Evolutionary conservation across 768 basidiomycete species (phyloP).

Genomic region (Amylocystis lapponica): DNA sequence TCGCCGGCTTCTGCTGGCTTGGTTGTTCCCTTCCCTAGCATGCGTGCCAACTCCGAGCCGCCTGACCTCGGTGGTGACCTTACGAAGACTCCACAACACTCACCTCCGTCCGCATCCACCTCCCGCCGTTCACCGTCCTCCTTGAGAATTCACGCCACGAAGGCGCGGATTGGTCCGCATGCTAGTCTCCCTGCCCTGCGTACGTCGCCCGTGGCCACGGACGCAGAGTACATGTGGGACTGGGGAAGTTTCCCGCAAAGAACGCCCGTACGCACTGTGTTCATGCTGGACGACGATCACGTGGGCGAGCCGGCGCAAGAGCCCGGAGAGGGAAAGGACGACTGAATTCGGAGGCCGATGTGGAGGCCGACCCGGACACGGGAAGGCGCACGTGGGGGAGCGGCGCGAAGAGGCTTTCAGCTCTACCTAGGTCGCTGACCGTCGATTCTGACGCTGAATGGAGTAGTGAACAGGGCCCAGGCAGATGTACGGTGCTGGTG

Average conservation of each 20-base stretch:
- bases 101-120: slow-evolving; percentile 2
- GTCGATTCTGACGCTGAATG: background rate
- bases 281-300: slow-evolving; percentile 29
- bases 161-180: slow-evolving; percentile 5
- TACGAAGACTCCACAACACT: slow-evolving; percentile 1
- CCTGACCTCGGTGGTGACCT: slow-evolving; percentile 36
- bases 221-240: slow-evolving; percentile 90
- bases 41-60: slow-evolving; percentile 56
- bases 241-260: slow-evolving; percentile 88
- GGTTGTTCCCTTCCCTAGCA: slow-evolving; percentile 31
- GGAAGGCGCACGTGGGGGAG: background rate
- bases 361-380: background rate
- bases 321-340: slow-evolving; percentile 16
- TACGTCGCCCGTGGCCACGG: slow-evolving; percentile 24
- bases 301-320: slow-evolving; percentile 11
- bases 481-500: slow-evolving; percentile 43
- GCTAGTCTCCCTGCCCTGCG: slow-evolving; percentile 9
- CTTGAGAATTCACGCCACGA: slow-evolving; percentile 13
- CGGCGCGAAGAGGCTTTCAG: background rate
- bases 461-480: slow-evolving; percentile 20
- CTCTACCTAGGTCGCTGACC: background rate
- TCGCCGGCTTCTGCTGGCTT: no score
- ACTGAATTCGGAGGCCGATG: background rate
- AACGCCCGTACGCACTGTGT: slow-evolving; percentile 55
- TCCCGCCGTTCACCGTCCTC: slow-evolving; percentile 9